A percentile compares a stretch with the other conserved stretches of the same genome.
These are phyloP conservation scores for Gaertneriomyces semiglobifer DNA, from an alignment of 192 early-diverging fungal genomes.

Conservation along the genomic window DNA sequence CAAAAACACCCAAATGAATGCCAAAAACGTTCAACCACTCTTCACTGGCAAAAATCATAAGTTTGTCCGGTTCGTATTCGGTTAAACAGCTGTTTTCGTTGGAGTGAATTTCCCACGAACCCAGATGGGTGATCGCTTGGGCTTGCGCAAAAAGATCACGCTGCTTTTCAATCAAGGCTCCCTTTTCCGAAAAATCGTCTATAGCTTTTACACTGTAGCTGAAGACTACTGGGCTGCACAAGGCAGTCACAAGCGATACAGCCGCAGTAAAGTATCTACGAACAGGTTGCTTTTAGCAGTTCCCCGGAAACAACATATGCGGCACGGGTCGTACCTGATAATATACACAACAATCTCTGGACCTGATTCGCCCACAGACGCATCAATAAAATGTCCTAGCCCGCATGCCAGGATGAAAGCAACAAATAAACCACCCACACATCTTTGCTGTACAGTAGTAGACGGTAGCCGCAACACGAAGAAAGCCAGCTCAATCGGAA, in stretches of 20 bases:
- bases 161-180: constrained; percentile 14
- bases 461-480: constrained; percentile 15
- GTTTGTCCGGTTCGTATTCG: neutral
- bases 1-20: neutral
- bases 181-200: neutral
- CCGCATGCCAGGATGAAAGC: constrained; percentile 23
- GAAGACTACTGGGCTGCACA: constrained; percentile 10
- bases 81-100: neutral
- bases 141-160: constrained; percentile 13
- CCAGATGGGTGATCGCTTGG: constrained; percentile 19
- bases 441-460: constrained; percentile 9
- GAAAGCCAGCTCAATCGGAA: constrained; percentile 23
- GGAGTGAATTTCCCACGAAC: constrained; percentile 13
- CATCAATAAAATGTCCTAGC: constrained; percentile 19
- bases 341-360: too few relatives aligned
- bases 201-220: constrained; percentile 11
- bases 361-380: too few relatives aligned
- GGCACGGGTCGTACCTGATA: too few relatives aligned
- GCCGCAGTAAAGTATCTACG: constrained; percentile 9
- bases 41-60: neutral
- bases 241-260: constrained; percentile 17
- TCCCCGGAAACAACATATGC: too few relatives aligned
- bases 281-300: neutral
- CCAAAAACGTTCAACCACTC: constrained; percentile 18
- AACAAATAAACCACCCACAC: constrained; percentile 17